Evolutionary conservation across 116 monocot species (phyloP).

Genomic region (Posidonia oceanica): DNA sequence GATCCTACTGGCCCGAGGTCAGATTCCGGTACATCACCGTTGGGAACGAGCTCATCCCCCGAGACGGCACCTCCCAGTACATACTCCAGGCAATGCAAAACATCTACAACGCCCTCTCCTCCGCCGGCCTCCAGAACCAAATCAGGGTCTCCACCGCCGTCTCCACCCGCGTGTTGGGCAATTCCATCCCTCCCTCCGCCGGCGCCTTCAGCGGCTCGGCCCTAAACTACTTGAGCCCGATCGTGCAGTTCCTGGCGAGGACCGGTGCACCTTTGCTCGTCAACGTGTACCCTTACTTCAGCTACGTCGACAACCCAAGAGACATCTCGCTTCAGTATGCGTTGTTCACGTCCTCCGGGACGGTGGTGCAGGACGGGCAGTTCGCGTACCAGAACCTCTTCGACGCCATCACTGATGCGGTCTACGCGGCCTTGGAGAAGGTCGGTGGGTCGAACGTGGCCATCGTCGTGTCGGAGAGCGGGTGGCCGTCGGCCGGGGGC

Average conservation of each 20-base stretch:
- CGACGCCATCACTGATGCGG: constrained; percentile 5
- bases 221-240: not conserved
- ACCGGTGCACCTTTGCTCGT: constrained; percentile 4
- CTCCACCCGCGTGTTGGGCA: constrained; percentile 11
- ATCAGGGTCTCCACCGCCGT: constrained; percentile 50
- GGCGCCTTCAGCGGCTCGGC: not conserved
- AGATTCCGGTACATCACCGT: constrained; percentile 39
- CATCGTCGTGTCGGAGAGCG: constrained; percentile 26
- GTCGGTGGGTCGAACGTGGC: not conserved
- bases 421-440: constrained; percentile 12
- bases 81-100: constrained; percentile 64
- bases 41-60: constrained; percentile 65
- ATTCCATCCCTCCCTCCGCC: not conserved
- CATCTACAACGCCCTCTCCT: constrained; percentile 24
- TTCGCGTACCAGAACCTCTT: constrained; percentile 10
- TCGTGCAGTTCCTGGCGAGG: not conserved
- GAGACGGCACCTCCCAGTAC: constrained; percentile 7
- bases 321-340: not conserved
- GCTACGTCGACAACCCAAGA: not conserved
- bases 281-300: too few relatives aligned
- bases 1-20: constrained; percentile 20
- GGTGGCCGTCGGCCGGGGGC: constrained; percentile 22
- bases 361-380: not conserved
- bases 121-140: too few relatives aligned
- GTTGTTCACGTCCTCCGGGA: not conserved